phyloP scores from a whole-genome alignment of 257 asterid genomes.

The Solanum virginianum region DNA sequence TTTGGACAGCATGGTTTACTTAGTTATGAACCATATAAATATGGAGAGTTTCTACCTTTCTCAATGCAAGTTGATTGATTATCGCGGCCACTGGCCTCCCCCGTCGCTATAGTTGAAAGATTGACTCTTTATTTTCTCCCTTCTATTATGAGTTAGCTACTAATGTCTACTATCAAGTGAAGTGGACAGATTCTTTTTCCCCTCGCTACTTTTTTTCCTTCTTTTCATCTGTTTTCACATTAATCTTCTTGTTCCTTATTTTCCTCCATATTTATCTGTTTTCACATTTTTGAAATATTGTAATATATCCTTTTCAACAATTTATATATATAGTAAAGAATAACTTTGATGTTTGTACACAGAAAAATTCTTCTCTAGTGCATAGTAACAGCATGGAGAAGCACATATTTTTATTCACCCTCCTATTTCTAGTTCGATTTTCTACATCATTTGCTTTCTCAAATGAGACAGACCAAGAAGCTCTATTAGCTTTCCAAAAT shows the following conservation, averaged over 20 bases:
- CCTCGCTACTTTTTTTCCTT: not conserved
- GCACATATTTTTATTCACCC: not conserved
- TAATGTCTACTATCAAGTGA: not conserved
- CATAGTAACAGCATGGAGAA: not conserved
- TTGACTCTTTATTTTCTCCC: no score
- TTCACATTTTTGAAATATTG: not conserved
- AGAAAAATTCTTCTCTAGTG: not conserved
- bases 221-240: not conserved
- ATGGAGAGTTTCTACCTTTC: not conserved
- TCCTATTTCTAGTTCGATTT: not conserved
- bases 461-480: slow-evolving; percentile 2
- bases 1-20: not conserved
- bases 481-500: slow-evolving; percentile 13
- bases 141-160: no score
- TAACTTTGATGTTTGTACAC: not conserved
- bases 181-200: not conserved
- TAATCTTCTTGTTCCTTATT: not conserved
- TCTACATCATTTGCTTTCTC: slow-evolving; percentile 1
- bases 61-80: not conserved
- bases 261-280: not conserved
- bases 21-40: not conserved
- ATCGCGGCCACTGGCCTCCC: not conserved
- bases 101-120: not conserved
- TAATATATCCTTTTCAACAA: not conserved
- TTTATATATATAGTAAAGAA: not conserved